Conservation (phyloP, 331 rosid species). For the Rosa hybrid region DNA sequence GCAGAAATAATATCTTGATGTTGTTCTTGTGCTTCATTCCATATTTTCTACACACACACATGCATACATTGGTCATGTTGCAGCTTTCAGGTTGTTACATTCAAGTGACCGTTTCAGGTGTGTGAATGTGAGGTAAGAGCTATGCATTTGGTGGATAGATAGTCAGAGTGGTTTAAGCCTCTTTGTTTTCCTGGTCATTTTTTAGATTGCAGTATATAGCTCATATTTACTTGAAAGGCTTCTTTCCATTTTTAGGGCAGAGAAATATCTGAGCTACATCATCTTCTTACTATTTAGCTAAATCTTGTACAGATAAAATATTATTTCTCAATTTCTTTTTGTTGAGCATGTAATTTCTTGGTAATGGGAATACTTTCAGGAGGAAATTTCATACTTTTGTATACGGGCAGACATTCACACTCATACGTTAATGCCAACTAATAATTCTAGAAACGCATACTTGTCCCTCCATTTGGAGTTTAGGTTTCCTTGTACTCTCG, state of each 20-base stretch:
- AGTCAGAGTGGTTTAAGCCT: neutral
- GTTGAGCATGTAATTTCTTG: neutral
- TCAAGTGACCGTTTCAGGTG: neutral
- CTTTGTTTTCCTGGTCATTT: neutral
- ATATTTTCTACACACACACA: too few relatives aligned
- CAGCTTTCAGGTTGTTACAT: too few relatives aligned
- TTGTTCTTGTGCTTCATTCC: neutral
- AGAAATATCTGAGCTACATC: neutral
- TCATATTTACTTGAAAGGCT: neutral
- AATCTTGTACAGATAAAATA: neutral
- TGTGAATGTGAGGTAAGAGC: neutral
- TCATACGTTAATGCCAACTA: neutral
- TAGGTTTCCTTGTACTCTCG: neutral
- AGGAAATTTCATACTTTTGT: neutral
- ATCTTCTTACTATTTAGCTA: neutral
- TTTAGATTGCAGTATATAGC: too few relatives aligned
- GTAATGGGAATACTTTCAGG: neutral
- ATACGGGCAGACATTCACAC: neutral
- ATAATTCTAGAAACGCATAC: neutral
- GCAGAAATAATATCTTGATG: neutral
- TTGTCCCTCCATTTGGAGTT: neutral
- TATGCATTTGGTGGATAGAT: neutral
- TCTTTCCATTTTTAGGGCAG: neutral
- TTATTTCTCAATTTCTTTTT: neutral
- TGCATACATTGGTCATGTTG: too few relatives aligned